These are phyloP conservation scores for Trametes cingulata DNA, from an alignment of 768 basidiomycete genomes.

Conservation along the genomic window DNA sequence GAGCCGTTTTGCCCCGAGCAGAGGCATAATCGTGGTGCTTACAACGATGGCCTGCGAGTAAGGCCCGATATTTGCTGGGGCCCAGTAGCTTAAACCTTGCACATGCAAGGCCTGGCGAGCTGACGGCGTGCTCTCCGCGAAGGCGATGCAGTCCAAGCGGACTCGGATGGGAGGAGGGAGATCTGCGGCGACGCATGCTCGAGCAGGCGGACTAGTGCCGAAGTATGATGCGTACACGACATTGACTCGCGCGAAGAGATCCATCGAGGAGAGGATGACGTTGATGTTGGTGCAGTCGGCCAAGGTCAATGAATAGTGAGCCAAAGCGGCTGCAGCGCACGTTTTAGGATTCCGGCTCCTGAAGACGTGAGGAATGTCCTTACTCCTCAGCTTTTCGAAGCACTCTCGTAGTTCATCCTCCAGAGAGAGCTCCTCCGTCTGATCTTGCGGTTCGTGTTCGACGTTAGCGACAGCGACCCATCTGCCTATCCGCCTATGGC, in stretches of 20 bases:
- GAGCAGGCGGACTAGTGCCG: constrained; percentile 87
- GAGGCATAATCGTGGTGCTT: constrained; percentile 27
- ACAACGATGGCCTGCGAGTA: constrained; percentile 94
- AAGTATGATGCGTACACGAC: constrained; percentile 78
- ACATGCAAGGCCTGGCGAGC: constrained; percentile 85
- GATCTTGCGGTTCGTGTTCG: constrained; percentile 28
- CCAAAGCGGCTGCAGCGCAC: background rate
- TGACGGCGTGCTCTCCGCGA: constrained; percentile 36
- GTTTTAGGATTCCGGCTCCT: background rate
- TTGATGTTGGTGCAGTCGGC: constrained; percentile 75
- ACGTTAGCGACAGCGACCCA: constrained; percentile 76
- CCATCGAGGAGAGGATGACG: constrained; percentile 80
- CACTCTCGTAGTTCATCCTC: constrained; percentile 74
- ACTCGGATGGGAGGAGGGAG: constrained; percentile 60
- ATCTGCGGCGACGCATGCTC: constrained; percentile 89
- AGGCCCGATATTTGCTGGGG: constrained; percentile 97
- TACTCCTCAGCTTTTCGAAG: constrained; percentile 67
- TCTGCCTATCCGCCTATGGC: constrained; percentile 39
- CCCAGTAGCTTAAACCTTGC: constrained; percentile 97
- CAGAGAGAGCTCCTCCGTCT: constrained; percentile 40
- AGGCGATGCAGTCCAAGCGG: constrained; percentile 83
- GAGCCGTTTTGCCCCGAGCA: too few relatives aligned
- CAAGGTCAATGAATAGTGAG: constrained; percentile 47
- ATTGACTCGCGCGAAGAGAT: constrained; percentile 78
- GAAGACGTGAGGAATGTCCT: background rate